phyloP scores from a whole-genome alignment of 2,329 filamentous ascomycete species.

The Cercospora sp. region DNA sequence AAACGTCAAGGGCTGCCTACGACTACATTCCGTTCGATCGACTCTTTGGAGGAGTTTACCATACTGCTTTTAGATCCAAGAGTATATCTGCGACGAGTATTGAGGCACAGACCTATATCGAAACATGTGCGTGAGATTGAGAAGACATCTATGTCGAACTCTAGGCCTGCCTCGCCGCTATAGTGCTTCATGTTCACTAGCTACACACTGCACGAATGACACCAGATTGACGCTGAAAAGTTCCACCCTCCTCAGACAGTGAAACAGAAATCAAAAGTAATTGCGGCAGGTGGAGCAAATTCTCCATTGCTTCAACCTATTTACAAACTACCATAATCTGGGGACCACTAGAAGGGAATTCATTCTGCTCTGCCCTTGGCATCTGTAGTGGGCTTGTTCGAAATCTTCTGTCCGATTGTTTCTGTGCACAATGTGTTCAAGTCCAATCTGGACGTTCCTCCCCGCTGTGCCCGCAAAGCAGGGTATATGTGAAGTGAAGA shows the following conservation, averaged over 20 bases:
- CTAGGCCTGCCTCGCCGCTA: too few relatives aligned
- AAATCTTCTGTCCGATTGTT: background rate
- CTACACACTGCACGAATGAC: background rate
- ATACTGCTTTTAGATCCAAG: too few relatives aligned
- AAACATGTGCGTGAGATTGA: too few relatives aligned
- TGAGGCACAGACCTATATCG: too few relatives aligned
- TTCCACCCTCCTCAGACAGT: background rate
- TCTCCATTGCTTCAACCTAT: background rate
- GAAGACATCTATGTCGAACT: too few relatives aligned
- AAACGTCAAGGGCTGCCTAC: too few relatives aligned
- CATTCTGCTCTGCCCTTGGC: background rate
- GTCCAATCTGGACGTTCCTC: background rate
- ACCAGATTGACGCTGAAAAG: background rate
- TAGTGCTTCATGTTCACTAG: background rate
- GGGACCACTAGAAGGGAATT: background rate
- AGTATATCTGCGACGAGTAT: too few relatives aligned
- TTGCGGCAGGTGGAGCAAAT: background rate
- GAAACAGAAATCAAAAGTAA: background rate
- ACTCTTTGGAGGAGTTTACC: too few relatives aligned
- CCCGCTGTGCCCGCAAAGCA: constrained; percentile 6
- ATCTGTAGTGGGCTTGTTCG: background rate
- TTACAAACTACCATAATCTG: background rate
- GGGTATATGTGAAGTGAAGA: background rate
- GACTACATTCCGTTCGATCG: too few relatives aligned
- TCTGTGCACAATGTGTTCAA: background rate